Conservation (phyloP, 2,329 filamentous ascomycete genomes). For the Colletotrichum sublineola region DNA sequence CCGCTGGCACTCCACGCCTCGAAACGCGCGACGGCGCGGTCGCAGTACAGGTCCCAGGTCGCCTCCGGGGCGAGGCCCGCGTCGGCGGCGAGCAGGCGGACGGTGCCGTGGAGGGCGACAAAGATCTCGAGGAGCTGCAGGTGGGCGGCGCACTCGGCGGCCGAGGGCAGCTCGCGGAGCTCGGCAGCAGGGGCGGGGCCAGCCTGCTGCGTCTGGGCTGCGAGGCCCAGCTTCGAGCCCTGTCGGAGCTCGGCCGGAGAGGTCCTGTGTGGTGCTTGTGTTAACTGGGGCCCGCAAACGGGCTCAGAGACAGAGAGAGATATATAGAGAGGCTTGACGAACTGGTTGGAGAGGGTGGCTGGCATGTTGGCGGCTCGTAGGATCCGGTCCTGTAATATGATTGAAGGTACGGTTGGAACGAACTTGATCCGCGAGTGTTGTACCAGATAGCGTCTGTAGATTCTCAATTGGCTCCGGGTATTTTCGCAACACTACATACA, state of each 20-base stretch:
- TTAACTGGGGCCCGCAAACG: background rate
- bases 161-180: constrained; percentile 41
- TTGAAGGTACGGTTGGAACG: background rate
- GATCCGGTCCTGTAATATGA: background rate
- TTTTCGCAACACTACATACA: background rate
- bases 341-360: constrained; percentile 28
- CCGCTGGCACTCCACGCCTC: constrained; percentile 22
- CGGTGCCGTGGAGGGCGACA: constrained; percentile 60
- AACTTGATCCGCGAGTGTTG: background rate
- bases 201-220: background rate
- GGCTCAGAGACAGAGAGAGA: background rate
- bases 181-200: background rate
- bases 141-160: constrained; percentile 64
- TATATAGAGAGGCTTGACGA: background rate
- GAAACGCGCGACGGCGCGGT: constrained; percentile 48
- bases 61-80: constrained; percentile 19
- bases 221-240: constrained; percentile 9
- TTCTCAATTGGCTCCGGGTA: background rate
- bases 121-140: constrained; percentile 72
- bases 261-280: background rate
- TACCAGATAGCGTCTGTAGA: too few relatives aligned
- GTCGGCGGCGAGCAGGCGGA: constrained; percentile 42
- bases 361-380: constrained; percentile 25
- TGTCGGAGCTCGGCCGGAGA: constrained; percentile 17
- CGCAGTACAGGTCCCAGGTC: constrained; percentile 48